These are phyloP conservation scores for Rubroboletus pulcherrimus DNA, from an alignment of 768 basidiomycete genomes.

Conservation along the genomic window DNA sequence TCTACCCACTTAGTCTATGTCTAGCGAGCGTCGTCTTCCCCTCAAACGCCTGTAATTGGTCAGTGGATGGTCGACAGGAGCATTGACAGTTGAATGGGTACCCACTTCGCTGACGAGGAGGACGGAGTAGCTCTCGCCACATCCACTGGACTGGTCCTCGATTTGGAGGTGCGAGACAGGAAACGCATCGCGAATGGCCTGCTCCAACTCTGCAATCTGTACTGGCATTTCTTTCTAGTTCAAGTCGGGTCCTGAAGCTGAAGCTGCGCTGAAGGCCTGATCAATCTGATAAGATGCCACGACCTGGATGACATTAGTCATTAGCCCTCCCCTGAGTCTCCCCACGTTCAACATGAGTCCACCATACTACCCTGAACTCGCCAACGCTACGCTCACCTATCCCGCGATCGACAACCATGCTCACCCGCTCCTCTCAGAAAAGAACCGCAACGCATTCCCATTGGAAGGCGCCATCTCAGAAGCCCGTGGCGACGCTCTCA, in stretches of 20 bases:
- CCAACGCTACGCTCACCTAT: conserved; percentile 23
- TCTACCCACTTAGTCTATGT: conserved; percentile 60
- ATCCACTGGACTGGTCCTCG: conserved; percentile 74
- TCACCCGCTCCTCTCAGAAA: conserved; percentile 58
- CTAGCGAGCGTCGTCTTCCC: conserved; percentile 76
- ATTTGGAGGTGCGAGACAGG: conserved; percentile 68
- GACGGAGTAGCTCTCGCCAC: conserved; percentile 74
- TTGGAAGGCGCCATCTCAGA: conserved; percentile 69
- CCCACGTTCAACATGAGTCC: conserved; percentile 10
- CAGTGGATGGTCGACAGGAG: not conserved
- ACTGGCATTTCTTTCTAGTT: conserved; percentile 51
- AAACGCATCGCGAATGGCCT: conserved; percentile 58
- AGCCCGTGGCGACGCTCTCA: conserved; percentile 50
- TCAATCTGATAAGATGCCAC: conserved; percentile 16
- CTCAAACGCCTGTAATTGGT: conserved; percentile 55
- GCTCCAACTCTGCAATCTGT: conserved; percentile 51
- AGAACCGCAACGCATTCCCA: conserved; percentile 42
- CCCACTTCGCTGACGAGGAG: conserved; percentile 73
- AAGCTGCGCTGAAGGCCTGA: too few species aligned
- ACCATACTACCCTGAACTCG: conserved; percentile 17
- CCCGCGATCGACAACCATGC: conserved; percentile 80
- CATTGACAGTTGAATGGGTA: conserved; percentile 3
- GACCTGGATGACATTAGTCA: not conserved
- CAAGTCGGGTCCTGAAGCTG: not conserved
- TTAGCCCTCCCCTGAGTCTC: not conserved